A percentile compares a stretch with the other conserved stretches of the same genome.
These are phyloP conservation scores for Eimeria brunetti DNA, from an alignment of 169 alveolate genomes.

Conservation along the genomic window DNA sequence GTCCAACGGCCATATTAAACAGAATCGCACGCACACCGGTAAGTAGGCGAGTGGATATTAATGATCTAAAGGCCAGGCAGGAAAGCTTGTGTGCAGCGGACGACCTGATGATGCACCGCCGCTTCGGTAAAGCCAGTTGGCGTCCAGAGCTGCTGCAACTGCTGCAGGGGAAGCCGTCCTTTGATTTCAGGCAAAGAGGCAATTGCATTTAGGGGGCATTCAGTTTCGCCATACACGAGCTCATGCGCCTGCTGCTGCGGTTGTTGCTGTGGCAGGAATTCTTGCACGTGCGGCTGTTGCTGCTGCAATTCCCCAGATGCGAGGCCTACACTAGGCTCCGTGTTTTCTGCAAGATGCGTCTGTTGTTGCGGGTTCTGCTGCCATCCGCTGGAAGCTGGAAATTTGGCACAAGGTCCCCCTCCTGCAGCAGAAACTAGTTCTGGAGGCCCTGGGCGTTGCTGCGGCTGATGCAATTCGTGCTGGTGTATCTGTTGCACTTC, in stretches of 20 bases:
- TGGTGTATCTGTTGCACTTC: conserved; percentile 29
- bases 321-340: not conserved
- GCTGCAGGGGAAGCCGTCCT: conserved; percentile 16
- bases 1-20: not conserved
- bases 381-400: conserved; percentile 22
- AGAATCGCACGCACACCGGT: not conserved
- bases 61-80: not conserved
- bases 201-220: not conserved
- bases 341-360: not conserved
- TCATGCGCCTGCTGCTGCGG: not conserved
- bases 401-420: not conserved
- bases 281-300: conserved; percentile 31
- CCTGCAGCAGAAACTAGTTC: conserved; percentile 21
- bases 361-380: conserved; percentile 15
- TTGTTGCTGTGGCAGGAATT: conserved; percentile 20
- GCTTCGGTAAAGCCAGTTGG: conserved; percentile 25
- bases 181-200: conserved; percentile 26
- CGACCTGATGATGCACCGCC: conserved; percentile 27
- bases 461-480: conserved; percentile 18
- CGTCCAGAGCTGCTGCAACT: conserved; percentile 32
- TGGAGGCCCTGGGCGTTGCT: not conserved
- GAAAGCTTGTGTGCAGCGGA: conserved; percentile 5
- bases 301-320: conserved; percentile 30
- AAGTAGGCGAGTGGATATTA: not conserved
- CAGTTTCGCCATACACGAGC: conserved; percentile 39